Conservation (phyloP, 805 yeast species). For the Soucietia sequanensis region DNA sequence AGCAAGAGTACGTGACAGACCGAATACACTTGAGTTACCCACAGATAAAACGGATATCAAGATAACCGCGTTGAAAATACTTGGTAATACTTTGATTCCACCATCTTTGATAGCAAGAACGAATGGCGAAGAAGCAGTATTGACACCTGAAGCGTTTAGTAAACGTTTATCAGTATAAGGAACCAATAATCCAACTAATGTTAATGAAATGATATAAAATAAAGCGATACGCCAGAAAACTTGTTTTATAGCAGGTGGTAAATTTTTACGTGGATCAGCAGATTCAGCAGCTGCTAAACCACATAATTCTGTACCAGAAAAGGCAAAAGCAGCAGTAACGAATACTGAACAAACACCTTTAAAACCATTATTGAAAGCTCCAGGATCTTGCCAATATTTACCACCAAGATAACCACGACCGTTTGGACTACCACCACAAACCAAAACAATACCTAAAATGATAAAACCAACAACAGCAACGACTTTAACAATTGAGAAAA, state of each 20-base stretch:
- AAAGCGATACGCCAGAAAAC: slow-evolving; percentile 42
- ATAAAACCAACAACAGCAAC: slow-evolving; percentile 59
- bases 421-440: slow-evolving; percentile 48
- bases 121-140: slow-evolving; percentile 29
- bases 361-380: slow-evolving; percentile 50
- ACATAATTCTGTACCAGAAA: slow-evolving; percentile 40
- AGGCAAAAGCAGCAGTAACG: slow-evolving; percentile 42
- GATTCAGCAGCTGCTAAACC: slow-evolving; percentile 45
- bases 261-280: slow-evolving; percentile 33
- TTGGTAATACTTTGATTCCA: slow-evolving; percentile 36
- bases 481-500: slow-evolving; percentile 65
- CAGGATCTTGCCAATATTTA: slow-evolving; percentile 52
- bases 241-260: slow-evolving; percentile 42
- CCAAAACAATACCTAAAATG: slow-evolving; percentile 45
- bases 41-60: slow-evolving; percentile 41
- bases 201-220: slow-evolving; percentile 45
- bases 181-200: slow-evolving; percentile 51
- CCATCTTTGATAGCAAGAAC: slow-evolving; percentile 33
- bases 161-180: slow-evolving; percentile 41
- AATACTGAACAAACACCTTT: slow-evolving; percentile 40
- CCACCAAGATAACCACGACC: slow-evolving; percentile 47
- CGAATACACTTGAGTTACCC: slow-evolving; percentile 44
- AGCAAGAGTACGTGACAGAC: slow-evolving; percentile 42
- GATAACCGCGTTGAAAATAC: slow-evolving; percentile 40
- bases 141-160: slow-evolving; percentile 18